Evolutionary conservation across 805 yeast species (phyloP).

Genomic region (Hanseniaspora nectarophila): DNA sequence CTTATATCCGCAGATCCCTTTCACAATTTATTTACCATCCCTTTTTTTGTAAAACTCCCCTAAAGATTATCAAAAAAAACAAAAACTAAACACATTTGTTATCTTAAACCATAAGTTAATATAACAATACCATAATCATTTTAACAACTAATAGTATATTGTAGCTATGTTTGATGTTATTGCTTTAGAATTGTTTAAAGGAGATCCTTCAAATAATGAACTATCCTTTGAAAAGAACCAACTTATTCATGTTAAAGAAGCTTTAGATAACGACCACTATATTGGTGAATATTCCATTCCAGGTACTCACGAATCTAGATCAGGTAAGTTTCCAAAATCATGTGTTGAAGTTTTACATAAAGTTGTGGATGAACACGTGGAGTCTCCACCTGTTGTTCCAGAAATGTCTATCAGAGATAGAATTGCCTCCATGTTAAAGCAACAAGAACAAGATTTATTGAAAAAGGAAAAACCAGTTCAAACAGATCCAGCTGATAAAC

Average conservation of each 20-base stretch:
- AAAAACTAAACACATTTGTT: no score
- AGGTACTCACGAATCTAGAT: conserved; percentile 30
- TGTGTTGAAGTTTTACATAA: conserved; percentile 43
- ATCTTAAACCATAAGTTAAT: no score
- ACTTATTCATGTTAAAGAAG: conserved; percentile 56
- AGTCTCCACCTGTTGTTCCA: conserved; percentile 38
- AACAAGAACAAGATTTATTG: conserved; percentile 59
- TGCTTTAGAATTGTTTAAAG: neutral
- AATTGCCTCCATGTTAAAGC: conserved; percentile 68
- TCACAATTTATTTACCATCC: no score
- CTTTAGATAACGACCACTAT: conserved; percentile 91
- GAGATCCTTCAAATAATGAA: conserved; percentile 51
- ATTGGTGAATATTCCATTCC: conserved; percentile 46
- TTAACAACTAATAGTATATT: neutral
- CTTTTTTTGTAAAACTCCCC: no score
- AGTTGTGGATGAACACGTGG: neutral
- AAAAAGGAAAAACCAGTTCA: conserved; percentile 35
- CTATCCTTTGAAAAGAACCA: conserved; percentile 59
- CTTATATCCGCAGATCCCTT: no score
- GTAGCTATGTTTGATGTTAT: neutral
- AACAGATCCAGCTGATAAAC: neutral
- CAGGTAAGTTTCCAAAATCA: conserved; percentile 80
- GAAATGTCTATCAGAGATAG: conserved; percentile 76
- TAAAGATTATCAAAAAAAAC: no score
- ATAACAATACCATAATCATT: neutral